Conservation (phyloP, 176 grass and related monocot species). For the Ensete ventricosum region DNA sequence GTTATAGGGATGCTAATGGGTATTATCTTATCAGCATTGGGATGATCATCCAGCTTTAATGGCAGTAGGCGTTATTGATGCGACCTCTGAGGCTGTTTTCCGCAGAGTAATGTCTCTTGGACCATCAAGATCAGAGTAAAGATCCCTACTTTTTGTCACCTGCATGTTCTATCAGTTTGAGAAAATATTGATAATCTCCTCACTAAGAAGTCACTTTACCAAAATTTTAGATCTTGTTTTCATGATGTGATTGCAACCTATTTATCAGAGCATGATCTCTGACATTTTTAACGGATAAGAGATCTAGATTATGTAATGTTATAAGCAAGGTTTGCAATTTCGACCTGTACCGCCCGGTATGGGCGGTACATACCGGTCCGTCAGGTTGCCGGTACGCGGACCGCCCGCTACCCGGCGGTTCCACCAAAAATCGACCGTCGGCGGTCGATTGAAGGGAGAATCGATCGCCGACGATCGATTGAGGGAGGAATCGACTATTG, state of each 20-base stretch:
- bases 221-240: neutral
- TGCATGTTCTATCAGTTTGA: neutral
- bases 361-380: too few species aligned
- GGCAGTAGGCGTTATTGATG: conserved; percentile 93
- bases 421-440: too few species aligned
- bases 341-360: too few species aligned
- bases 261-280: neutral
- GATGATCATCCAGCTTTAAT: conserved; percentile 99
- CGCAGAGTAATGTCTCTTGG: conserved; percentile 88
- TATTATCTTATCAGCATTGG: conserved; percentile 56
- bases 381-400: too few species aligned
- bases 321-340: too few species aligned
- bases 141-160: neutral
- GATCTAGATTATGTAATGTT: neutral
- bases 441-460: too few species aligned
- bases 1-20: conserved; percentile 13
- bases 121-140: conserved; percentile 94
- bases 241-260: neutral
- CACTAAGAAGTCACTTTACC: too few species aligned
- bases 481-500: too few species aligned
- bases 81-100: conserved; percentile 75
- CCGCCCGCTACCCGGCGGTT: too few species aligned
- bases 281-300: neutral
- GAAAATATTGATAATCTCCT: too few species aligned
- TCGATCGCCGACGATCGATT: too few species aligned